phyloP scores from a whole-genome alignment of 805 yeast genomes.

The Candida gorgasii region DNA sequence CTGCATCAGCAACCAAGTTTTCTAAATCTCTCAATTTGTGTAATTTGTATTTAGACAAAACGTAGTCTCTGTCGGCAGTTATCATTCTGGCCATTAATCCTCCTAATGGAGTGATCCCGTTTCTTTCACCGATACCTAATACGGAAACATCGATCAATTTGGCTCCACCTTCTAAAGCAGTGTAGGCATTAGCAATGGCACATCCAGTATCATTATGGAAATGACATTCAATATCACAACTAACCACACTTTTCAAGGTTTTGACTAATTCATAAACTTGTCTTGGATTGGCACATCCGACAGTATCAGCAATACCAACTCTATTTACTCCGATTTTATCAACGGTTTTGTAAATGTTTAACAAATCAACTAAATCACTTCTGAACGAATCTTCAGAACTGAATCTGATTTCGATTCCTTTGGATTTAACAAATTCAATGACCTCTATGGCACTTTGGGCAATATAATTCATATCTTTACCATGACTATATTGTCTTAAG shows the following conservation, averaged over 20 bases:
- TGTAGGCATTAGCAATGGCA: slow-evolving; percentile 97
- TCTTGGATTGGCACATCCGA: slow-evolving; percentile 98
- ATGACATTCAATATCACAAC: slow-evolving; percentile 97
- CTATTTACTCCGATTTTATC: slow-evolving; percentile 97
- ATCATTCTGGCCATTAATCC: slow-evolving; percentile 99
- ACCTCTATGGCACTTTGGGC: slow-evolving; percentile 96
- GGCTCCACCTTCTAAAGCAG: slow-evolving; percentile 98
- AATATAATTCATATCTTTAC: slow-evolving; percentile 97
- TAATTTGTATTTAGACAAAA: slow-evolving; percentile 87
- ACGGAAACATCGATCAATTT: slow-evolving; percentile 92
- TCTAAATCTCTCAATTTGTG: slow-evolving; percentile 96
- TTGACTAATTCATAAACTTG: slow-evolving; percentile 96
- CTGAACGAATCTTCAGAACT: slow-evolving; percentile 97
- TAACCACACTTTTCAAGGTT: slow-evolving; percentile 89
- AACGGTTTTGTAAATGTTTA: slow-evolving; percentile 94
- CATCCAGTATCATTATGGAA: slow-evolving; percentile 99
- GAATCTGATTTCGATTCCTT: slow-evolving; percentile 95
- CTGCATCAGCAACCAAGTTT: slow-evolving; percentile 95
- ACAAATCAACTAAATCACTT: slow-evolving; percentile 90
- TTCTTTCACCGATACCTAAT: slow-evolving; percentile 97
- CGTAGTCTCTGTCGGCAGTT: slow-evolving; percentile 96
- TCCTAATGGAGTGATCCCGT: slow-evolving; percentile 96
- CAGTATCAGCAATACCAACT: slow-evolving; percentile 99
- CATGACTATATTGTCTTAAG: slow-evolving; percentile 91
- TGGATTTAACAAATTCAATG: slow-evolving; percentile 93